Evolutionary conservation across 2,329 filamentous ascomycete species (phyloP).

Genomic region (Ophiognomonia clavigignenti-juglandacearum): DNA sequence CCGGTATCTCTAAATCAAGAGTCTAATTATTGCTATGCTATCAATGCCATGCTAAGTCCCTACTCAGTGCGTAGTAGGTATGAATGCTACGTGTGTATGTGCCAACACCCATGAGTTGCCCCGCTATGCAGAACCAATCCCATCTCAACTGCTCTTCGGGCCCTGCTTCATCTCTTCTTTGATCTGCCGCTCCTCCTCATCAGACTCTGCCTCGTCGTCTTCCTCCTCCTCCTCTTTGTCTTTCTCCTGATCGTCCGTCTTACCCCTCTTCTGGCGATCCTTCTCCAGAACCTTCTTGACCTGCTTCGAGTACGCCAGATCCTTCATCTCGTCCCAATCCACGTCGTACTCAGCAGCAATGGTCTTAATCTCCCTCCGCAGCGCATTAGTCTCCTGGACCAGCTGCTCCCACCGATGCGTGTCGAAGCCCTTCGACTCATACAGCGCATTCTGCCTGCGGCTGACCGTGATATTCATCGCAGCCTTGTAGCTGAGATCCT

Average conservation of each 20-base stretch:
- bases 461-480: slow-evolving; percentile 85
- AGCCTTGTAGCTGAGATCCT: slow-evolving; percentile 80
- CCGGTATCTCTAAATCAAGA: no score
- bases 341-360: slow-evolving; percentile 86
- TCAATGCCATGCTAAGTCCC: no score
- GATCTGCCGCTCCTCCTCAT: slow-evolving; percentile 25
- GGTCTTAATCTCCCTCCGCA: slow-evolving; percentile 73
- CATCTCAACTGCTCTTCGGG: no score
- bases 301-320: slow-evolving; percentile 59
- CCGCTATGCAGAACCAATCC: no score
- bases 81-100: no score
- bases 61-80: no score
- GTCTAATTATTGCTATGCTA: no score
- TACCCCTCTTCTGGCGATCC: slow-evolving; percentile 38
- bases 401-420: slow-evolving; percentile 70
- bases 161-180: slow-evolving; percentile 19
- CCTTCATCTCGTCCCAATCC: slow-evolving; percentile 75
- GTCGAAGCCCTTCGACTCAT: slow-evolving; percentile 72
- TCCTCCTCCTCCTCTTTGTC: slow-evolving; percentile 35
- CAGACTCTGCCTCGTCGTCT: slow-evolving; percentile 29
- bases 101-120: no score
- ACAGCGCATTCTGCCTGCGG: slow-evolving; percentile 70
- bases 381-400: slow-evolving; percentile 72
- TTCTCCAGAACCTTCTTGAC: slow-evolving; percentile 53
- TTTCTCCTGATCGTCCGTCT: slow-evolving; percentile 30